Conservation (phyloP, 768 basidiomycete genomes). For the Rhodotorula graminis region DNA sequence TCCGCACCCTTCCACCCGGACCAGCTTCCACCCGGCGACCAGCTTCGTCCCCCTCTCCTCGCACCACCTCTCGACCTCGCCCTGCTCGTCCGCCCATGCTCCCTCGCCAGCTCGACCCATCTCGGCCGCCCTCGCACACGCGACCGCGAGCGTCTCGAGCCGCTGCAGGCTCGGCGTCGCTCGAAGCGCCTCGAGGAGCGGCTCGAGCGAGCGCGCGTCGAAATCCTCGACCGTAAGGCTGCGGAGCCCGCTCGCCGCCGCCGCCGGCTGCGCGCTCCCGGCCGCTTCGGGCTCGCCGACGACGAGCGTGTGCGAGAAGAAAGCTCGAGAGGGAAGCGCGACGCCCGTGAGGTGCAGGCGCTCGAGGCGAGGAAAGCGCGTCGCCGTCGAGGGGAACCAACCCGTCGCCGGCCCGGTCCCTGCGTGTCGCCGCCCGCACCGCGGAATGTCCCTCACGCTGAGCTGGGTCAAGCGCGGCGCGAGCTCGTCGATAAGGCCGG, state of each 20-base stretch:
- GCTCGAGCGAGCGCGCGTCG: slow-evolving; percentile 1
- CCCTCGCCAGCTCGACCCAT: not conserved
- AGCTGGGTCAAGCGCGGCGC: slow-evolving; percentile 12
- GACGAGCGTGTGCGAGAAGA: slow-evolving; percentile 9
- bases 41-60: slow-evolving; percentile 4
- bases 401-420: not conserved
- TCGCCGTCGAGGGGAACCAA: slow-evolving; percentile 19
- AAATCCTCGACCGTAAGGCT: slow-evolving; percentile 32
- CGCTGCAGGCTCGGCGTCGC: not conserved
- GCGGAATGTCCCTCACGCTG: slow-evolving; percentile 25
- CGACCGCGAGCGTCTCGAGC: slow-evolving; percentile 8
- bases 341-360: slow-evolving; percentile 33
- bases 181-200: slow-evolving; percentile 4
- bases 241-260: not conserved
- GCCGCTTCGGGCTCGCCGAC: not conserved
- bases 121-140: slow-evolving; percentile 4
- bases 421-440: not conserved
- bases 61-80: slow-evolving; percentile 20
- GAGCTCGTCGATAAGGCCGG: not conserved
- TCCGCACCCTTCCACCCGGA: slow-evolving; percentile 4
- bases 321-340: not conserved
- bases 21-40: slow-evolving; percentile 21
- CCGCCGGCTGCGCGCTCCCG: not conserved
- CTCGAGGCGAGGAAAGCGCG: not conserved
- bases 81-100: not conserved